Conservation (phyloP, 116 monocot species). For the Zostera marina region DNA sequence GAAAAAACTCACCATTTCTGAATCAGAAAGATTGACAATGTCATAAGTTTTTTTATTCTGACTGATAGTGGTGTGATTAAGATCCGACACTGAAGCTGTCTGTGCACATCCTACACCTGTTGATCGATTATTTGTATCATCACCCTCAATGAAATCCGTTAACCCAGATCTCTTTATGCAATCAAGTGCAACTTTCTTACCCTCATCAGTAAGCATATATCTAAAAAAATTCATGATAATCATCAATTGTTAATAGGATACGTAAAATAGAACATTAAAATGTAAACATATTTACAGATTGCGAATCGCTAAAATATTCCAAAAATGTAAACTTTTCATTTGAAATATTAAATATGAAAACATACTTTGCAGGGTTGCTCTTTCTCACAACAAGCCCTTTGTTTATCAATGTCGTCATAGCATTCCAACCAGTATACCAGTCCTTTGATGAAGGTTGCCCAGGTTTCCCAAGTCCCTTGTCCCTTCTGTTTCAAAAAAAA, state of each 20-base stretch:
- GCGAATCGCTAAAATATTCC: no score
- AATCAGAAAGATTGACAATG: background rate
- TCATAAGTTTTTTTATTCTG: slow-evolving; percentile 8
- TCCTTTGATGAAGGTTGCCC: slow-evolving; percentile 55
- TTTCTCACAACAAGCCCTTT: slow-evolving; percentile 87
- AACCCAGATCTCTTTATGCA: slow-evolving; percentile 71
- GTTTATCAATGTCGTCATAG: slow-evolving; percentile 74
- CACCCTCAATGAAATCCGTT: slow-evolving; percentile 14
- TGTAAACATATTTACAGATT: no score
- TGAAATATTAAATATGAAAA: background rate
- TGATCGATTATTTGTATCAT: slow-evolving; percentile 10
- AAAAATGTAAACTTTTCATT: background rate
- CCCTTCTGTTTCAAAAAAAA: slow-evolving; percentile 20
- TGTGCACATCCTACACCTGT: slow-evolving; percentile 8
- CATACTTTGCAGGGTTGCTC: slow-evolving; percentile 77
- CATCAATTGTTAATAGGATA: no score
- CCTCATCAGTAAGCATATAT: slow-evolving; percentile 93
- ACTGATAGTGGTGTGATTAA: slow-evolving; percentile 9
- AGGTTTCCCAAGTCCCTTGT: slow-evolving; percentile 56
- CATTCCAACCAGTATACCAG: slow-evolving; percentile 92
- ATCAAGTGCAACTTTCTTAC: slow-evolving; percentile 55
- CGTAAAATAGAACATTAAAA: no score
- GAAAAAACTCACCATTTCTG: background rate
- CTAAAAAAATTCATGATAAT: slow-evolving; percentile 13
- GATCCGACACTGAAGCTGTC: slow-evolving; percentile 7